Evolutionary conservation across 2,329 filamentous ascomycete species (phyloP).

Genomic region (Fusarium nygamai): DNA sequence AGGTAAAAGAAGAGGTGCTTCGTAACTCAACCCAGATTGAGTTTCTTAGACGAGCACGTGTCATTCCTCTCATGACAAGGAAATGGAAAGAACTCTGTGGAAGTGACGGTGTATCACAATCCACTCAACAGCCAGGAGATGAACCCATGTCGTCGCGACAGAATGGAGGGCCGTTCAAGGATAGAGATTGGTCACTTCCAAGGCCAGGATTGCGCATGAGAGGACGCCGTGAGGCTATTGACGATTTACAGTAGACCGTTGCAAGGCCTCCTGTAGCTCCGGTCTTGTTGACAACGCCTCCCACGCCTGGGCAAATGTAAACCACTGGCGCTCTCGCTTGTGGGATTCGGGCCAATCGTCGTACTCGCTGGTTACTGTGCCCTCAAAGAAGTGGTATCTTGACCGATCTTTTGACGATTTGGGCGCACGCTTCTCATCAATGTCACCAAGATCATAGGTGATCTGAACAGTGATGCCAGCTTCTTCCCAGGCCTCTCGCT

Average conservation of each 20-base stretch:
- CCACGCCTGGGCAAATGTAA: conserved; percentile 83
- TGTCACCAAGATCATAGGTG: conserved; percentile 85
- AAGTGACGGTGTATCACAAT: background rate
- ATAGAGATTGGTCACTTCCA: background rate
- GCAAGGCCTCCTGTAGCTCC: conserved; percentile 88
- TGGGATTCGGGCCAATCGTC: conserved; percentile 92
- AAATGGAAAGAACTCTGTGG: background rate
- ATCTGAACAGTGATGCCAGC: conserved; percentile 90
- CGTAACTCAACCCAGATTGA: background rate
- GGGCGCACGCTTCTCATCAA: conserved; percentile 83
- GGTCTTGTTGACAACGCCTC: conserved; percentile 80
- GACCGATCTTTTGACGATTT: conserved; percentile 73
- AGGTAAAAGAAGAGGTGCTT: conserved; percentile 10
- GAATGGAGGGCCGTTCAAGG: background rate
- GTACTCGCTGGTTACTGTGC: conserved; percentile 86
- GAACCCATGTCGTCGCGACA: background rate
- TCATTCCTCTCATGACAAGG: conserved; percentile 24
- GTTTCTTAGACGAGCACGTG: conserved; percentile 4
- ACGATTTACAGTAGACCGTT: conserved; percentile 76
- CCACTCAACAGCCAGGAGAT: background rate
- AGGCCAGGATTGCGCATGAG: background rate
- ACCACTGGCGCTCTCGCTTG: conserved; percentile 91
- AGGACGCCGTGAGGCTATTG: conserved; percentile 30
- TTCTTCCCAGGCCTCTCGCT: conserved; percentile 97
- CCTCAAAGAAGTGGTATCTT: conserved; percentile 85